A percentile compares a stretch with the other conserved stretches of the same genome.
phyloP scores from a whole-genome alignment of 2,329 filamentous ascomycete genomes.

The Cadophora gregata region DNA sequence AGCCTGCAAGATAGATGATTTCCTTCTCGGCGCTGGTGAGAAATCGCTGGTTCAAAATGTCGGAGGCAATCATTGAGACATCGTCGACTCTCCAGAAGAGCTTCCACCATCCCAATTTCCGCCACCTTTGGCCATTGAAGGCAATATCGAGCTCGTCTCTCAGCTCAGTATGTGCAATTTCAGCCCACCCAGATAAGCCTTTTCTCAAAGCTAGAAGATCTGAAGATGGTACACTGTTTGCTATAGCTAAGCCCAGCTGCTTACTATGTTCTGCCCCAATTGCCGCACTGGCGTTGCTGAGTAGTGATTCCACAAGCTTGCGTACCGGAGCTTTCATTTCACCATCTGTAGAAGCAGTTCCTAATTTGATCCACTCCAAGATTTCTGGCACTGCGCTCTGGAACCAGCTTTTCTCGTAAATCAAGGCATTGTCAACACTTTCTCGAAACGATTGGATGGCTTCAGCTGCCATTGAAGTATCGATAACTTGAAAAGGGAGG shows the following conservation, averaged over 20 bases:
- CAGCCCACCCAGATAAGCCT: slow-evolving; percentile 74
- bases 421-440: slow-evolving; percentile 70
- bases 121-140: slow-evolving; percentile 79
- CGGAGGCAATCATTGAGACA: slow-evolving; percentile 80
- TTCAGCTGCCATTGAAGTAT: slow-evolving; percentile 65
- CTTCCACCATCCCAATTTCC: slow-evolving; percentile 89
- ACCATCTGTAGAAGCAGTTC: slow-evolving; percentile 48
- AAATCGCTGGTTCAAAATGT: slow-evolving; percentile 79
- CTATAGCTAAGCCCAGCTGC: slow-evolving; percentile 43
- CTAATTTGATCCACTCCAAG: slow-evolving; percentile 67
- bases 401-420: slow-evolving; percentile 78
- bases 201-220: slow-evolving; percentile 56
- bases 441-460: slow-evolving; percentile 72
- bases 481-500: slow-evolving; percentile 61
- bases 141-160: slow-evolving; percentile 79
- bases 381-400: slow-evolving; percentile 71
- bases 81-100: slow-evolving; percentile 95
- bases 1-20: slow-evolving; percentile 82
- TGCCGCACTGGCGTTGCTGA: slow-evolving; percentile 58
- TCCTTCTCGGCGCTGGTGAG: slow-evolving; percentile 79
- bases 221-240: slow-evolving; percentile 44
- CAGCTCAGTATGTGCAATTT: slow-evolving; percentile 81
- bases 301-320: slow-evolving; percentile 69
- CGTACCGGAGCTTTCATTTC: slow-evolving; percentile 70
- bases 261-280: slow-evolving; percentile 57